Percentiles rank a stretch among this genome's conserved stretches.
These are phyloP conservation scores for Russula compacta DNA, from an alignment of 768 basidiomycete genomes.

Conservation along the genomic window DNA sequence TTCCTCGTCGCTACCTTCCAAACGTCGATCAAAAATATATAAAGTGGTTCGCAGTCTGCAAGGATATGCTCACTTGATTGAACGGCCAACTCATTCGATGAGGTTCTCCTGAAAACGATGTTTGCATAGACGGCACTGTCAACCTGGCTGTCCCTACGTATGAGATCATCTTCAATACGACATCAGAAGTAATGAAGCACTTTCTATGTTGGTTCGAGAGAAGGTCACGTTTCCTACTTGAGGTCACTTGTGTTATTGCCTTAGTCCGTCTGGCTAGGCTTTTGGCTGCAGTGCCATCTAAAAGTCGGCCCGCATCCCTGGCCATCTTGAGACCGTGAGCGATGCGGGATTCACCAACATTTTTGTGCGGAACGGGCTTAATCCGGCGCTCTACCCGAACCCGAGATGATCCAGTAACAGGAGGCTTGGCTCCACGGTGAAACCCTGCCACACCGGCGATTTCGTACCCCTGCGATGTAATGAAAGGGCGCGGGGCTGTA, in stretches of 20 bases:
- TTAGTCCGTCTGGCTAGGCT: neutral
- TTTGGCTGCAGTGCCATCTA: neutral
- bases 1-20: constrained; percentile 1
- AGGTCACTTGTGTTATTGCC: neutral
- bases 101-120: constrained; percentile 1
- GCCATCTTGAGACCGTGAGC: neutral
- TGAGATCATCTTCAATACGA: neutral
- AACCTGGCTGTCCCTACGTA: neutral
- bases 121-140: constrained; percentile 1
- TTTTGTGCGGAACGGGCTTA: constrained; percentile 10
- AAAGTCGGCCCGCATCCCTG: neutral
- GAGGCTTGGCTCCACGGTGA: constrained; percentile 3
- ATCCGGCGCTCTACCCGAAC: neutral
- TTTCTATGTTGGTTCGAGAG: neutral
- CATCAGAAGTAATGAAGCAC: neutral
- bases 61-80: constrained; percentile 1
- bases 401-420: neutral
- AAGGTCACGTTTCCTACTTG: constrained; percentile 1
- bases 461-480: constrained; percentile 6
- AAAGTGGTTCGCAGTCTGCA: neutral
- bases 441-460: constrained; percentile 13
- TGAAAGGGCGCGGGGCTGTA: neutral
- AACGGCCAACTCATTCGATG: neutral
- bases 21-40: neutral
- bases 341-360: neutral